phyloP scores from a whole-genome alignment of 371 early-diverging fungal species.

The Batrachochytrium dendrobatidis region DNA sequence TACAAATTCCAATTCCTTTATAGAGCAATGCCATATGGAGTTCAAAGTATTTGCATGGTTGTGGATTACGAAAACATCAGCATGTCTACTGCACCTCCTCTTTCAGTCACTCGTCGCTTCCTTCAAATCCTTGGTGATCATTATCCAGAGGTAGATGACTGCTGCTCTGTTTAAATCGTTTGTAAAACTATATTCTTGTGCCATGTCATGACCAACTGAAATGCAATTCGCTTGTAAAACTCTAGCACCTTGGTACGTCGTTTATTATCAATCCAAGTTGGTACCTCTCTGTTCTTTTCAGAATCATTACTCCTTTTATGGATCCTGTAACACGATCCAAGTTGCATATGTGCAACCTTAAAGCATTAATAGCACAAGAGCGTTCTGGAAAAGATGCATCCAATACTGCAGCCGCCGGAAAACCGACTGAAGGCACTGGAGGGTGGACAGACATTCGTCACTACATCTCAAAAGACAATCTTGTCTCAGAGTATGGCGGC shows the following conservation, averaged over 20 bases:
- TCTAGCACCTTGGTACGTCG: slow-evolving; percentile 6
- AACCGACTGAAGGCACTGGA: slow-evolving; percentile 18
- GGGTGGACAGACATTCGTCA: slow-evolving; percentile 47
- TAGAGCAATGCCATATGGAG: slow-evolving; percentile 20
- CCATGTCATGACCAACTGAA: slow-evolving; percentile 9
- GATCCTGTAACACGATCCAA: slow-evolving; percentile 86
- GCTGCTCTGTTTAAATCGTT: too few relatives aligned
- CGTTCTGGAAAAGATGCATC: background rate
- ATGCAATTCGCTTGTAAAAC: too few relatives aligned
- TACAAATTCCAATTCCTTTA: too few relatives aligned
- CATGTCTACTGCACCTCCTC: slow-evolving; percentile 60
- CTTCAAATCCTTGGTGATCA: slow-evolving; percentile 70
- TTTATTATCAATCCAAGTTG: slow-evolving; percentile 54
- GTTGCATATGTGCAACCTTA: slow-evolving; percentile 71
- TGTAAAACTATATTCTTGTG: background rate
- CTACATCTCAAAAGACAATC: slow-evolving; percentile 43
- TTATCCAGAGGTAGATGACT: slow-evolving; percentile 63
- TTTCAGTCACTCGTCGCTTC: slow-evolving; percentile 66
- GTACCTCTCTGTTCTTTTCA: slow-evolving; percentile 73
- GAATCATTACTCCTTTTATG: slow-evolving; percentile 75
- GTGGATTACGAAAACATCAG: slow-evolving; percentile 73
- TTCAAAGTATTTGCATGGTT: slow-evolving; percentile 63
- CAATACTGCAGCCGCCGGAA: background rate
- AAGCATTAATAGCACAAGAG: slow-evolving; percentile 17
- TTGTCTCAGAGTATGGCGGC: slow-evolving; percentile 59